phyloP scores from a whole-genome alignment of 768 basidiomycete genomes.

The Trametes punicea region DNA sequence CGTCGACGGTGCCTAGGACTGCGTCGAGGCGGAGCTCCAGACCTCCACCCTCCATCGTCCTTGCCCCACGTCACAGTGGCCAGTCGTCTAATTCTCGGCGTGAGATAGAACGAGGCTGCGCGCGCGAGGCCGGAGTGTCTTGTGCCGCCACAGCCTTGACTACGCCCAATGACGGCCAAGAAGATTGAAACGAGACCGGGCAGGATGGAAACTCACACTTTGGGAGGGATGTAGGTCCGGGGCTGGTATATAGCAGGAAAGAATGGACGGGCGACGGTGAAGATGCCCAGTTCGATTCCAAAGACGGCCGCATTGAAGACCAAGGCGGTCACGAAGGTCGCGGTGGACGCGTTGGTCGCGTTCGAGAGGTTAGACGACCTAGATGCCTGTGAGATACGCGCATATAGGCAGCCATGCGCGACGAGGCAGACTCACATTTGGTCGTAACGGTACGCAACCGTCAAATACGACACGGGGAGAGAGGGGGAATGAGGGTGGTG shows the following conservation, averaged over 20 bases:
- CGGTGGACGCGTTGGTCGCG: slow-evolving; percentile 62
- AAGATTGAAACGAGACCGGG: not conserved
- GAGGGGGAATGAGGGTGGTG: slow-evolving; percentile 3
- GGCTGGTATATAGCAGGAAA: slow-evolving; percentile 92
- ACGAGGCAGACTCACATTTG: slow-evolving; percentile 10
- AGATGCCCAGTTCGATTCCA: slow-evolving; percentile 63
- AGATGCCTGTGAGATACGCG: not conserved
- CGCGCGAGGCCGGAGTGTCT: not conserved
- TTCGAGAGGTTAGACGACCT: slow-evolving; percentile 18
- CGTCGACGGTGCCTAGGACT: not conserved
- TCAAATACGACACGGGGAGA: not conserved
- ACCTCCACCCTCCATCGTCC: not conserved
- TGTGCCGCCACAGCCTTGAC: not conserved
- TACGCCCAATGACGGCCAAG: not conserved
- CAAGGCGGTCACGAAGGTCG: slow-evolving; percentile 81
- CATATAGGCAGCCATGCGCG: not conserved
- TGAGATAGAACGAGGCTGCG: not conserved
- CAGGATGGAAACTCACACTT: slow-evolving; percentile 33
- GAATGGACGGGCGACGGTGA: slow-evolving; percentile 79
- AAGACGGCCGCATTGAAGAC: slow-evolving; percentile 78
- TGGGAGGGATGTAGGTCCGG: slow-evolving; percentile 60
- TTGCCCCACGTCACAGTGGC: not conserved
- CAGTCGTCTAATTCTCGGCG: not conserved
- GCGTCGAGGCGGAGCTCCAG: not conserved
- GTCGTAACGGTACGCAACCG: not conserved